Conservation (phyloP, 164 flowering plant species). For the Stephania yunnanensis region DNA sequence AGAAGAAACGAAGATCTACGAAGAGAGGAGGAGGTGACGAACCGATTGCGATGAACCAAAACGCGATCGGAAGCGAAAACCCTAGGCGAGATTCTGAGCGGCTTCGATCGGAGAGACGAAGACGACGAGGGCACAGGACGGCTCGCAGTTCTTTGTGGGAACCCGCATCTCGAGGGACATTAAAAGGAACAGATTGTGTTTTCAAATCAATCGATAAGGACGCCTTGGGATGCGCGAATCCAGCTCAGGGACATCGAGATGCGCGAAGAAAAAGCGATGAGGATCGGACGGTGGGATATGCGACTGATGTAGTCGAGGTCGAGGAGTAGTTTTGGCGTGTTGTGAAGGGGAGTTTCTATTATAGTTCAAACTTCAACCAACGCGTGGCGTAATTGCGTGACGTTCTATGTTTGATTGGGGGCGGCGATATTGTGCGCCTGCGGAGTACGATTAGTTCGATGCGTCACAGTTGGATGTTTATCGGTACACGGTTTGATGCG, state of each 20-base stretch:
- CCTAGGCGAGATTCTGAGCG: background rate
- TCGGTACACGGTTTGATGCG: background rate
- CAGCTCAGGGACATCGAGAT: background rate
- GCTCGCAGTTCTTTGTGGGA: background rate
- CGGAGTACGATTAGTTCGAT: background rate
- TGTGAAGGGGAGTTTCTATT: background rate
- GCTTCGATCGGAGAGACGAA: background rate
- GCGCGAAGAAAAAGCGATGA: background rate
- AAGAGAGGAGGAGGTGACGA: background rate
- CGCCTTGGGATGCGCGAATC: background rate
- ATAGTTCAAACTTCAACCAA: background rate
- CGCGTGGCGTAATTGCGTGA: background rate
- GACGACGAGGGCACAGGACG: background rate
- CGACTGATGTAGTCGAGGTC: background rate
- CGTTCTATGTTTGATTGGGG: background rate
- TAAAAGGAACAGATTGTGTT: background rate
- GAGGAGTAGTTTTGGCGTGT: background rate
- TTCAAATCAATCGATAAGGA: background rate
- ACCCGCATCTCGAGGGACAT: slow-evolving; percentile 5
- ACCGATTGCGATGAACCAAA: background rate
- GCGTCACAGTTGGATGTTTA: background rate
- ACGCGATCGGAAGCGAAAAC: background rate
- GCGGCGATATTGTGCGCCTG: background rate
- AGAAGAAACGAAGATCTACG: background rate
- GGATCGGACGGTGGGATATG: background rate